Base-by-base conservation (phyloP, 345 rosid genomes). In the Xanthoceras sorbifolium region DNA sequence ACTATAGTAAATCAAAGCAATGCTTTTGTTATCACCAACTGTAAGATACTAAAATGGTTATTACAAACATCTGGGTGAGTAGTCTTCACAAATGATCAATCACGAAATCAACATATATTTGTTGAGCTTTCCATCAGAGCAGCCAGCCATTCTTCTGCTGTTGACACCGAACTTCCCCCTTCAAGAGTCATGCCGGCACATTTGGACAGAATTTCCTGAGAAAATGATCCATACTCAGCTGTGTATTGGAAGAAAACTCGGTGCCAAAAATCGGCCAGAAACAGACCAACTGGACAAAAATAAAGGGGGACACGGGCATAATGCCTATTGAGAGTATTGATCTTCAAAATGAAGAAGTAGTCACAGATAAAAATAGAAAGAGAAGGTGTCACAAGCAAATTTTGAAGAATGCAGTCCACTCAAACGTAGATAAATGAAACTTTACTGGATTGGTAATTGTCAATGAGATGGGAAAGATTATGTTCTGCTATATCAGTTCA, bases 121-220 rank as follows among this genome's bases (percentile, higher is more conserved):
- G 67, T 55, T 10, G 75, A 67, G 22, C 55, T 77, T n/a, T 65
- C 75, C 80, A 81, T 69, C 64, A 82, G 8, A 1, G 64, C 36
- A 6, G 79, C 65, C 61, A 70, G 32, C 71, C 73, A 78, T 26
- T 76, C 82, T 40, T 48, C 80, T 0, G 74, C 15, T 31, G 77
- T 29, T 0, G 36, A 6, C 44, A 52, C 74, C 4, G 69, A 72
- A 28, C 75, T 79, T 70, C 77, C 80, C 60, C 67, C 84, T 44
- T 75, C 38, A 46, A 82, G 81, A 23, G 50, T 71, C 79, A 78
- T 69, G 69, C 70, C 66, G n/a, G 74, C 81, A 60, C 73, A 82
- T 70, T 78, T 78, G 18, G 77, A 75, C 70, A 78, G 25, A 28
- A 78, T 71, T 57, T 74, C 79, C 84, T 82, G 38, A 77, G 38